Evolutionary conservation across 345 rosid genomes (phyloP), one percentile per base, ranked within the genome.

Genomic region (Alliaria petiolata): DNA sequence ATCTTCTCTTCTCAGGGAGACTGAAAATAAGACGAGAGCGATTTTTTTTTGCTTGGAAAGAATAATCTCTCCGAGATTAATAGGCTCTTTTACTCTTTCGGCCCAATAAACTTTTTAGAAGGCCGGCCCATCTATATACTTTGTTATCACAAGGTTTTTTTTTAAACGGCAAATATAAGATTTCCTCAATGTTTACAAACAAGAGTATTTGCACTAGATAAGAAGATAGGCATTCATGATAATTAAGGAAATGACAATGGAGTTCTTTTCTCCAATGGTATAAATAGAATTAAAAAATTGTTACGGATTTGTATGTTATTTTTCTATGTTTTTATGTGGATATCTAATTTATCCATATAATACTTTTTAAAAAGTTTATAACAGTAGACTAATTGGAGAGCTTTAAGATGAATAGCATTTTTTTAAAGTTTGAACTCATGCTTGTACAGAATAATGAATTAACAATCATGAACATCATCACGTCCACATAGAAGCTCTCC

Each of bases 401-500:
- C 31, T 46, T 17, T 19, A n/a, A 33, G 17, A 46, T 8, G 19
- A 20, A 63, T 8, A 64, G 11, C 5, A 31, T 30, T 33, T 47
- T n/a, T 12, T 1, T 22, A 22, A 22, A 22, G 25, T 22, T 22
- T 22, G n/a, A n/a, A n/a, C n/a, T n/a, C n/a, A n/a, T n/a, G n/a
- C n/a, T n/a, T n/a, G n/a, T n/a, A n/a, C n/a, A n/a, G n/a, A n/a
- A n/a, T n/a, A n/a, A n/a, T n/a, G n/a, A n/a, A n/a, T n/a, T n/a
- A n/a, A 50, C 89, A 85, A 19, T 46, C 83, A 74, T 74, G 80
- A 4, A 84, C 81, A 71, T 86, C 85, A 39, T 65, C 63, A 67
- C 83, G 76, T 19, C 82, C 84, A 34, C 91, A 86, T 14, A 80
- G 59, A 36, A 80, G 78, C 75, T 76, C 67, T 11, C 91, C 93